Evolutionary conservation across 257 asterid genomes (phyloP), one percentile per base, ranked within the genome.

Genomic region (Avicennia marina): DNA sequence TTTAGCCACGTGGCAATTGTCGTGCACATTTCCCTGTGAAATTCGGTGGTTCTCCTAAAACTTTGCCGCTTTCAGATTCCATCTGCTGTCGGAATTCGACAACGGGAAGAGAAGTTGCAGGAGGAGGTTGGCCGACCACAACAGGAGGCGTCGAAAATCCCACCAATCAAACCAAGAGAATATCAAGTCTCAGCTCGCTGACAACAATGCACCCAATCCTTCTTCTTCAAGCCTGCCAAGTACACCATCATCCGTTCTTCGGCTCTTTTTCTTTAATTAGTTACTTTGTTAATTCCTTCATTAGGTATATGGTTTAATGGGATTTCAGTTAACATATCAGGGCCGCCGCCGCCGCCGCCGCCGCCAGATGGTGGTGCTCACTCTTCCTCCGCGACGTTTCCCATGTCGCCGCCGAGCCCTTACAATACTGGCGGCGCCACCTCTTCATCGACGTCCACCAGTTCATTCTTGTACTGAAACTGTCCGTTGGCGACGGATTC

Each of bases 21-120:
- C n/a, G n/a, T n/a, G n/a, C n/a, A n/a, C n/a, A n/a, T n/a, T n/a
- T n/a, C n/a, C n/a, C n/a, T n/a, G n/a, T n/a, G n/a, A n/a, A n/a
- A n/a, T 4, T 4, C 34, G 34, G 34, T 29, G 34, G 34, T 36
- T 5, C 41, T 11, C 0, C 10, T 4, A 8, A 36, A 4, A 36
- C 6, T 4, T 36, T 47, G 20, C 63, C 32, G 9, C 27, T 50
- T 59, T 24, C 72, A 93, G 99, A 72, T 93, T 93, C 70, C 99
- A 93, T 57, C 79, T 82, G 33, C 86, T 86, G 43, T 71, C 95
- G 42, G 97, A 93, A 65, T 93, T 93, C 21, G 99, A 89, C 56
- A 93, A 93, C 40, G 97, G 99, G 24, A 93, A 93, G 70, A 66
- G 97, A 39, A 93, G 99, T 36, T 93, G 99, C 94, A 86, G 99